Evolutionary conservation across 1,284 basidiomycete genomes (phyloP).

Genomic region (Ganoderma lucidum): DNA sequence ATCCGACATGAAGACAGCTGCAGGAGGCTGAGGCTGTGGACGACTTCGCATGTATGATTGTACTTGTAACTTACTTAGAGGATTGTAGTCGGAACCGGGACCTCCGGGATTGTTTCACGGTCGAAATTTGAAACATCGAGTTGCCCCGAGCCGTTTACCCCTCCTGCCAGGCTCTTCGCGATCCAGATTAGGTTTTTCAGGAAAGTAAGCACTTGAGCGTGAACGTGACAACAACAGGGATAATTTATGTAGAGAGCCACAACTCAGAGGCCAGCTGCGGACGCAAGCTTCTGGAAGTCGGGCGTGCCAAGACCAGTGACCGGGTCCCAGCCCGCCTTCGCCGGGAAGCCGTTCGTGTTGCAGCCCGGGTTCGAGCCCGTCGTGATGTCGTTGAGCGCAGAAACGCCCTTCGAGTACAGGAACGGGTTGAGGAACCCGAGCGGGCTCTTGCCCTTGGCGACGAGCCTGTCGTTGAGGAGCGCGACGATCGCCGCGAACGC

Average conservation of each 20-base stretch:
- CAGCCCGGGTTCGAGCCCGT: slow-evolving; percentile 42
- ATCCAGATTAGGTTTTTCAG: no score
- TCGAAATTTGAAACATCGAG: neutral
- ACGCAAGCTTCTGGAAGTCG: slow-evolving; percentile 35
- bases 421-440: slow-evolving; percentile 62
- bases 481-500: slow-evolving; percentile 62
- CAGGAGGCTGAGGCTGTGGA: no score
- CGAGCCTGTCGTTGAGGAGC: slow-evolving; percentile 60
- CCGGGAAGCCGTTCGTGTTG: slow-evolving; percentile 47
- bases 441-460: slow-evolving; percentile 49
- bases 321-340: slow-evolving; percentile 47
- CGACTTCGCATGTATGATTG: no score
- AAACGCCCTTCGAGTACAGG: slow-evolving; percentile 41
- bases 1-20: no score
- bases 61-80: no score
- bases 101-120: neutral
- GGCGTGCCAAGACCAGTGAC: slow-evolving; percentile 43
- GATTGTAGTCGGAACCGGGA: neutral
- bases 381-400: slow-evolving; percentile 54
- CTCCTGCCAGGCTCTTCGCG: no score
- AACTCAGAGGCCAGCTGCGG: slow-evolving; percentile 17
- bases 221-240: no score
- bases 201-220: no score
- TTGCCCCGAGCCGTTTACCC: no score
- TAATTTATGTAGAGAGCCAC: no score